Evolutionary conservation across 2,329 filamentous ascomycete species (phyloP), one percentile per base, ranked within the genome.

Genomic region (Alternaria ethzedia): DNA sequence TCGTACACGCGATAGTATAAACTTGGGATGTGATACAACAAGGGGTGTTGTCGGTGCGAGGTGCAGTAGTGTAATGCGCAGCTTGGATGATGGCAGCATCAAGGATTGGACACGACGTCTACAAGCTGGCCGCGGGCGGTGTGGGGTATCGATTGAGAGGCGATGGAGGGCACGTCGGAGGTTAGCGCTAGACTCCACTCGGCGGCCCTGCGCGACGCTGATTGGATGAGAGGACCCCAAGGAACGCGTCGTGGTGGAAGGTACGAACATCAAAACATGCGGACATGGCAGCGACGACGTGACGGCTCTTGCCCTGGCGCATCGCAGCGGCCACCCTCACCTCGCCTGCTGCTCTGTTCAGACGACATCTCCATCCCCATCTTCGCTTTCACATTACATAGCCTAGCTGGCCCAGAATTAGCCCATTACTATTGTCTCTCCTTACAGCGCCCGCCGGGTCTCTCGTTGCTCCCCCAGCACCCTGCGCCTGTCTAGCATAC

Each of bases 231-330:
- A 45, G 50, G 47, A 21, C 26, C 20, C 43, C 60, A 59, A 17
- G 36, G 36, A 41, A 63, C 69, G 69, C 66, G 70, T 66, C 59
- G 52, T 57, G 49, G 62, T 64, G 60, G 57, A 57, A 59, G 63
- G 63, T 57, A 54, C 49, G 63, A 59, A 54, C 49, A 66, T 61
- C 74, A 75, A 70, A 74, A 73, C 73, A 75, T 63, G 69, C 66
- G 72, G 71, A 75, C 68, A 72, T 64, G 50, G 63, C 54, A 66
- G 61, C 57, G 57, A 63, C 66, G 61, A 64, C 65, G 62, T 60
- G 67, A 65, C 62, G 59, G 59, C 57, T 54, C 62, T 46, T 63
- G 65, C 58, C 54, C 57, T 64, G 63, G 57, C 61, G 59, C 67
- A 60, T 61, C 64, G 50, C 54, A 66, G 54, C 64, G 59, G 62